These are phyloP conservation scores for Xerophyta viscosa DNA, from an alignment of 106 monocot species.

Conservation along the genomic window DNA sequence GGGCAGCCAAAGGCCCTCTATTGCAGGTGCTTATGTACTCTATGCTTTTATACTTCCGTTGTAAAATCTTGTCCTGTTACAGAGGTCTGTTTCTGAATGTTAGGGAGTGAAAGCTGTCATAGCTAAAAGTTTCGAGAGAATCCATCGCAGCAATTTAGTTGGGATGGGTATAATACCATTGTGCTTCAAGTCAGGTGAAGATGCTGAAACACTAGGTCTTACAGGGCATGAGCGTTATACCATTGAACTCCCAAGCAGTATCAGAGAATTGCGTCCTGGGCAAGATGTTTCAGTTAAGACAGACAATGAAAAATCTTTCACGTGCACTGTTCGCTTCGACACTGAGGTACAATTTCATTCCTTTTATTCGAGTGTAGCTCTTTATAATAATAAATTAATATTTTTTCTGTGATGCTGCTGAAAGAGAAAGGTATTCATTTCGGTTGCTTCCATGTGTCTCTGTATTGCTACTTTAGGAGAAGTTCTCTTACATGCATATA, in stretches of 20 bases:
- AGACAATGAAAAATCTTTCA: constrained; percentile 68
- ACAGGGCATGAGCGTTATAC: constrained; percentile 70
- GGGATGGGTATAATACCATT: constrained; percentile 89
- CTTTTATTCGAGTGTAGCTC: not conserved
- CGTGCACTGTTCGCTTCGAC: constrained; percentile 62
- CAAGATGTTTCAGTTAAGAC: constrained; percentile 62
- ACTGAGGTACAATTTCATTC: constrained; percentile 52
- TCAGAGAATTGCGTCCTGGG: constrained; percentile 54
- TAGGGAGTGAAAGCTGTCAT: constrained; percentile 92
- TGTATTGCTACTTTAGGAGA: no score
- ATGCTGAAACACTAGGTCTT: constrained; percentile 65
- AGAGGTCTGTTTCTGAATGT: not conserved
- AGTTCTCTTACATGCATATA: no score
- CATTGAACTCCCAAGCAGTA: constrained; percentile 58
- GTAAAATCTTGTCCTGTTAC: not conserved
- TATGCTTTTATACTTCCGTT: not conserved
- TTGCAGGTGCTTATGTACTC: constrained; percentile 24
- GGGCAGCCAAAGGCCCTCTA: constrained; percentile 82
- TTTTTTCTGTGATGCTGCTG: no score
- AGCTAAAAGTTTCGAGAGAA: constrained; percentile 94
- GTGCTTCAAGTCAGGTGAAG: constrained; percentile 73
- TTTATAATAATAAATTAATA: not conserved
- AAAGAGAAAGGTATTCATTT: not conserved
- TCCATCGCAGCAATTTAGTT: constrained; percentile 80
- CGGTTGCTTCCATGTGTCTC: no score